Evolutionary conservation across 345 rosid genomes (phyloP), one percentile per base, ranked within the genome.

Genomic region (Acer negundo): DNA sequence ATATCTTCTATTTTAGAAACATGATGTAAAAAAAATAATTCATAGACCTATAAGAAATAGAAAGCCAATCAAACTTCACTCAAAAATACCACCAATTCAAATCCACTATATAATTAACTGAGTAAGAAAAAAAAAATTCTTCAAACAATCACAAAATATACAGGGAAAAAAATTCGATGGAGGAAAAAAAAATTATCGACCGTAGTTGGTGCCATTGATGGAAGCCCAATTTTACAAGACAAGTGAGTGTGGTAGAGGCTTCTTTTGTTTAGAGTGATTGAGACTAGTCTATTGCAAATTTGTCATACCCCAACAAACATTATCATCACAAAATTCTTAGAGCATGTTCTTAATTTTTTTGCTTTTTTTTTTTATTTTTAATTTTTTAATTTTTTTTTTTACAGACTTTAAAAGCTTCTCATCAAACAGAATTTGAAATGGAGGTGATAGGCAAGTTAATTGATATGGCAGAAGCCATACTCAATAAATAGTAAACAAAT

Each of bases 391-490:
- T 9, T 49, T 64, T 49, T 13, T 20, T 77, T 44, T 28, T 20
- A 26, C 23, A 70, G 75, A 70, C 51, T 23, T 63, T 2, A n/a
- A 77, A 1, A 70, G 69, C 75, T 70, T 77, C 75, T 3, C 22
- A 40, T 16, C 8, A 53, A 61, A 10, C 75, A 13, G 65, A 42
- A 53, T 38, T 72, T 58, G 12, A 12, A 0, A 24, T 15, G 26
- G 3, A 23, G 7, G 26, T 53, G 1, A 51, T 70, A 8, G 17
- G 16, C 10, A 51, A 47, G 17, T 28, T 13, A 20, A 24, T 51
- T 59, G 23, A 51, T 26, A 17, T 70, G n/a, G n/a, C n/a, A n/a
- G n/a, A n/a, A 5, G 16, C 11, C 42, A 44, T 70, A 51, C 62
- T 7, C 13, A 2, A 70, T 51, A 20, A 70, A 70, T 26, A 40